Base-by-base conservation (phyloP, 1,284 basidiomycete species). In the Pyrrhoderma lamaoense region DNA sequence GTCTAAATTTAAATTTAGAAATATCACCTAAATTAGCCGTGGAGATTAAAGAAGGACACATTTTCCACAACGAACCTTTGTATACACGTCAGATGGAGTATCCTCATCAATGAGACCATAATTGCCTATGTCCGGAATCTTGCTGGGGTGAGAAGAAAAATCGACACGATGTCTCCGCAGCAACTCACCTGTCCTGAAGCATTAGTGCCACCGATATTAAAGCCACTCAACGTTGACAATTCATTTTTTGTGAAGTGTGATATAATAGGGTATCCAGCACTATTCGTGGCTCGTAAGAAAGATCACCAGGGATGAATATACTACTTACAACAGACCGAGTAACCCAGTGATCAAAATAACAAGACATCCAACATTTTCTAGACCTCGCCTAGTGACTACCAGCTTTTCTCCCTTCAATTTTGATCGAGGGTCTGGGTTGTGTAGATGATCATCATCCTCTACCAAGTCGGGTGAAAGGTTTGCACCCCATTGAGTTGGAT, bases 141-240 rank as follows among this genome's bases (percentile, higher is more conserved):
- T 55, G 38, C n/a, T 40, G 21, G n/a, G n/a, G n/a, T 40, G 38
- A 40, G 38, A 40, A 22, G n/a, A 40, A 40, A 36, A 42, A 31
- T 50, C 38, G 14, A 23, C 42, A 18, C 35, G 47, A 8, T 16
- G 13, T 39, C 43, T 16, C 36, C 43, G 21, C 11, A n/a, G 43
- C 53, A n/a, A 37, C 47, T 31, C 3, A 77, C 71, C 67, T 89
- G 85, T 4, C 88, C 88, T n/a, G 74, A 76, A 4, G 76, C 77
- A 60, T 89, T 90, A 34, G 71, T 80, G 8, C 87, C 87, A 31
- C 88, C 88, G 36, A 88, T 61, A 60, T 86, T 85, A 64, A 77
- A 82, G 0, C 76, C 79, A 37, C 70, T 69, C 23, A 64, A 61
- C 22, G 55, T 70, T 3, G 70, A 66, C 19, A 59, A 56, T 34